Conservation (phyloP, 192 early-diverging fungal species). For the Polychytrium aggregatum region DNA sequence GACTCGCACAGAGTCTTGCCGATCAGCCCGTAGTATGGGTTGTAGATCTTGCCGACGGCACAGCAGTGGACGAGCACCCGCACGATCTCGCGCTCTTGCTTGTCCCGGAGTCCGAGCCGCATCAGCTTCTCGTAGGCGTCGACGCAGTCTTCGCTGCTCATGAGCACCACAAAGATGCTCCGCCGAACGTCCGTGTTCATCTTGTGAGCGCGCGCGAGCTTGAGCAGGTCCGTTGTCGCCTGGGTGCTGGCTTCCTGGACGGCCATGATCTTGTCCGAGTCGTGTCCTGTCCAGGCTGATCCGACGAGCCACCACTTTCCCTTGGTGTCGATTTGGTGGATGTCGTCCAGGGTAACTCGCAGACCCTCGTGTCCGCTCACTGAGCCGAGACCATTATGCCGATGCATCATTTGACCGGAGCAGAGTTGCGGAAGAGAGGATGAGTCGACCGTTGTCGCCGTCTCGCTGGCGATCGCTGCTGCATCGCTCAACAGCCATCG, state of each 20-base stretch:
- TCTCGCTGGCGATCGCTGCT: not conserved
- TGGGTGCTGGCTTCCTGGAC: not conserved
- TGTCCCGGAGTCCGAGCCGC: slow-evolving; percentile 73
- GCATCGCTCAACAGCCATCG: too few species aligned
- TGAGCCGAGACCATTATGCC: not conserved
- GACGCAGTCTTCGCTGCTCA: slow-evolving; percentile 89
- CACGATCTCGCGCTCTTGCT: slow-evolving; percentile 92
- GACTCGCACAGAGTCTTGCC: slow-evolving; percentile 66
- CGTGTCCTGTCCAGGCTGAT: slow-evolving; percentile 77
- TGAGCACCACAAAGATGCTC: slow-evolving; percentile 83
- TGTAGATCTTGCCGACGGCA: slow-evolving; percentile 76
- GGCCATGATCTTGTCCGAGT: slow-evolving; percentile 22
- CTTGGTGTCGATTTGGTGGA: slow-evolving; percentile 64
- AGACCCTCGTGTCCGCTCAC: slow-evolving; percentile 54
- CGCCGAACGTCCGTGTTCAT: slow-evolving; percentile 96
- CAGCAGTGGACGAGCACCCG: slow-evolving; percentile 86
- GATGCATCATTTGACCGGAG: not conserved
- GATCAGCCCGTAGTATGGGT: slow-evolving; percentile 88
- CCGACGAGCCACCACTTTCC: slow-evolving; percentile 99
- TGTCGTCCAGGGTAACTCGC: slow-evolving; percentile 75
- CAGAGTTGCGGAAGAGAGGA: not conserved
- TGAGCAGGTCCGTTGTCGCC: slow-evolving; percentile 42
- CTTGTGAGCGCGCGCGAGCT: slow-evolving; percentile 70
- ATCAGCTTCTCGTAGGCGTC: slow-evolving; percentile 83
- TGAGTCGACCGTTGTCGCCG: too few species aligned